A percentile compares a stretch with the other conserved stretches of the same genome.
Evolutionary conservation across 2,329 filamentous ascomycete species (phyloP).

Genomic region (Balansia obtecta): DNA sequence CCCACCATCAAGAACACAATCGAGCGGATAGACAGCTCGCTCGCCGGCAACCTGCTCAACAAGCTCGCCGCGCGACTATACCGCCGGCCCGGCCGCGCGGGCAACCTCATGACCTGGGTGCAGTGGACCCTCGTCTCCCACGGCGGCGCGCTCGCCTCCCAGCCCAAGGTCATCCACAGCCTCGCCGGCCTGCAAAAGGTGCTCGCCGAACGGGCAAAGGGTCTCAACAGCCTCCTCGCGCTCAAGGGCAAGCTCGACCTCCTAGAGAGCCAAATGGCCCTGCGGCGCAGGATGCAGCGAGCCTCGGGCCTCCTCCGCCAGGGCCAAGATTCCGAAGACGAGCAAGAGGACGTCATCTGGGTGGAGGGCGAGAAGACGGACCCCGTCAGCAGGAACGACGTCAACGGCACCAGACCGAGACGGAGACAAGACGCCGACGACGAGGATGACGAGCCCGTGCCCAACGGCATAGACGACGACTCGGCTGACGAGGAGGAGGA

Average conservation of each 20-base stretch:
- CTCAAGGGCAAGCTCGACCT: slow-evolving; percentile 95
- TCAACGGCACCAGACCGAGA: slow-evolving; percentile 23
- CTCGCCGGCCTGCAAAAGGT: slow-evolving; percentile 74
- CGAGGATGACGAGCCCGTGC: slow-evolving; percentile 42
- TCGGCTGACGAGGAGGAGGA: slow-evolving; percentile 47
- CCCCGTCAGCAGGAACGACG: slow-evolving; percentile 26
- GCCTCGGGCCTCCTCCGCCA: slow-evolving; percentile 23
- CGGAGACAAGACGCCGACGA: slow-evolving; percentile 31
- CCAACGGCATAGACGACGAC: slow-evolving; percentile 44
- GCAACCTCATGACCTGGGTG: slow-evolving; percentile 86
- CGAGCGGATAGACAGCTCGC: slow-evolving; percentile 73
- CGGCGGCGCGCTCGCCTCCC: slow-evolving; percentile 77
- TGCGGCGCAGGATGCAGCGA: slow-evolving; percentile 58
- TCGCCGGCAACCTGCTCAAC: slow-evolving; percentile 67
- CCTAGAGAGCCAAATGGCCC: slow-evolving; percentile 76
- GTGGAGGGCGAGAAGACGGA: slow-evolving; percentile 73
- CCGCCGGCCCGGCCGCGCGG: slow-evolving; percentile 75
- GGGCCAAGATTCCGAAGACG: slow-evolving; percentile 33
- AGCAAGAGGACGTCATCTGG: slow-evolving; percentile 66
- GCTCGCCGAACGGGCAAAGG: slow-evolving; percentile 72
- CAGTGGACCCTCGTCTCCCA: slow-evolving; percentile 91
- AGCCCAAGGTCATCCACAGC: slow-evolving; percentile 69
- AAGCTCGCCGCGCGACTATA: slow-evolving; percentile 81
- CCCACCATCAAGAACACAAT: slow-evolving; percentile 77
- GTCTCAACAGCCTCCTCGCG: slow-evolving; percentile 68